A percentile compares a stretch with the other conserved stretches of the same genome.
Conservation (phyloP, 2,329 filamentous ascomycete genomes). For the Colletotrichum cereale region DNA sequence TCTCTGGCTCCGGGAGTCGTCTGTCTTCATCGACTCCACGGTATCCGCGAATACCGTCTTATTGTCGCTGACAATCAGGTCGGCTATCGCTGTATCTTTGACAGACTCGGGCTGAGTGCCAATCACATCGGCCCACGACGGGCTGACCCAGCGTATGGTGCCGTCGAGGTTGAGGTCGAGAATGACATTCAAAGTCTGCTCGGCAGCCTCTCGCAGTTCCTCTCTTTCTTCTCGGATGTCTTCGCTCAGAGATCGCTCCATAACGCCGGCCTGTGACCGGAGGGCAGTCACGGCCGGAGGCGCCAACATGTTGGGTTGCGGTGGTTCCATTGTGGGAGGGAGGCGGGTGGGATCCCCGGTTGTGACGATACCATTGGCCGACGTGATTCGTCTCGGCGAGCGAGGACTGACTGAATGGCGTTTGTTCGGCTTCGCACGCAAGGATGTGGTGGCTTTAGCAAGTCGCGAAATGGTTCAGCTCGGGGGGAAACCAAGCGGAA, state of each 20-base stretch:
- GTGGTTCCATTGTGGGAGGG: conserved; percentile 58
- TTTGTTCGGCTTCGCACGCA: conserved; percentile 17
- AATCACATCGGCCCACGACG: conserved; percentile 94
- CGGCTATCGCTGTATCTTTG: conserved; percentile 81
- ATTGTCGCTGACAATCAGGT: conserved; percentile 83
- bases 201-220: conserved; percentile 93
- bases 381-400: conserved; percentile 33
- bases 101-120: conserved; percentile 81
- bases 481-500: conserved; percentile 16
- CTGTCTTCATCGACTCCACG: conserved; percentile 88
- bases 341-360: conserved; percentile 46
- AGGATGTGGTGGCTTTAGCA: conserved; percentile 15
- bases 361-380: conserved; percentile 51
- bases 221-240: conserved; percentile 94
- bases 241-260: conserved; percentile 81
- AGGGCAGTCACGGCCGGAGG: conserved; percentile 67
- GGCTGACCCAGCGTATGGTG: conserved; percentile 94
- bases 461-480: conserved; percentile 30
- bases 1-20: conserved; percentile 93
- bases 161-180: conserved; percentile 93
- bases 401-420: conserved; percentile 25
- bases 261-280: conserved; percentile 61
- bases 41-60: conserved; percentile 84
- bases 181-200: conserved; percentile 96
- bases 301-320: conserved; percentile 57